phyloP scores from a whole-genome alignment of 1,139 yeast species.

The Ogataea hybrid region DNA sequence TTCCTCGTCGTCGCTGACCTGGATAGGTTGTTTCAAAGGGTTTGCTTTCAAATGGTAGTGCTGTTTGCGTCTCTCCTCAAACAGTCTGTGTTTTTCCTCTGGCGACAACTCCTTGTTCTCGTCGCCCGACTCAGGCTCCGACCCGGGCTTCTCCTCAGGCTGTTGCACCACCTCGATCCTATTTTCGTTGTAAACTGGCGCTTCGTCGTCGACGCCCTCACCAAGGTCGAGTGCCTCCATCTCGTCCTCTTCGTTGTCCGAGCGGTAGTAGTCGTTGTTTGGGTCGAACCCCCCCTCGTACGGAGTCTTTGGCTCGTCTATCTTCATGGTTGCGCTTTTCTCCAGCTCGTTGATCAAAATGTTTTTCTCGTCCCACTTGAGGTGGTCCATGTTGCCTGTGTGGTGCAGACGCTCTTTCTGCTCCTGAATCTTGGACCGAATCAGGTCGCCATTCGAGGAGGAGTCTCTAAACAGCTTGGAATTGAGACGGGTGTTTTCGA shows the following conservation, averaged over 20 bases:
- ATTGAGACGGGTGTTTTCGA: constrained; percentile 45
- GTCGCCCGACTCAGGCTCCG: constrained; percentile 29
- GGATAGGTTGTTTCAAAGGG: constrained; percentile 39
- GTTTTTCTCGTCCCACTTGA: constrained; percentile 75
- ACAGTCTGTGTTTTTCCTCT: constrained; percentile 62
- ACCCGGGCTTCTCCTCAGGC: constrained; percentile 1
- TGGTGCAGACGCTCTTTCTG: constrained; percentile 20
- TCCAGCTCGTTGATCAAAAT: constrained; percentile 66
- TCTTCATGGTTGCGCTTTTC: constrained; percentile 72
- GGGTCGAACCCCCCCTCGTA: constrained; percentile 93
- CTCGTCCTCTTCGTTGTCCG: constrained; percentile 52
- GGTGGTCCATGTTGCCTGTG: constrained; percentile 36
- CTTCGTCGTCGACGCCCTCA: constrained; percentile 40
- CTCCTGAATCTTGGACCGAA: constrained; percentile 24
- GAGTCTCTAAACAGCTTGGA: constrained; percentile 31
- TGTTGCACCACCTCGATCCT: constrained; percentile 17
- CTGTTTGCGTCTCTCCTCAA: constrained; percentile 72
- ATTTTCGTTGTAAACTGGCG: constrained; percentile 18
- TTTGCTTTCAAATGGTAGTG: constrained; percentile 74
- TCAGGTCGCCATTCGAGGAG: constrained; percentile 26
- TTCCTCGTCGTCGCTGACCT: constrained; percentile 28
- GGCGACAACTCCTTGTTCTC: constrained; percentile 45
- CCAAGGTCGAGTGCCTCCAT: constrained; percentile 46
- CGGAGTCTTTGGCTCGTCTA: constrained; percentile 97
- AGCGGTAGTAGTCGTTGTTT: constrained; percentile 74